Percentiles rank a stretch among this genome's conserved stretches.
These are phyloP conservation scores for Iris macrosiphon DNA, from an alignment of 106 monocot species.

Conservation along the genomic window DNA sequence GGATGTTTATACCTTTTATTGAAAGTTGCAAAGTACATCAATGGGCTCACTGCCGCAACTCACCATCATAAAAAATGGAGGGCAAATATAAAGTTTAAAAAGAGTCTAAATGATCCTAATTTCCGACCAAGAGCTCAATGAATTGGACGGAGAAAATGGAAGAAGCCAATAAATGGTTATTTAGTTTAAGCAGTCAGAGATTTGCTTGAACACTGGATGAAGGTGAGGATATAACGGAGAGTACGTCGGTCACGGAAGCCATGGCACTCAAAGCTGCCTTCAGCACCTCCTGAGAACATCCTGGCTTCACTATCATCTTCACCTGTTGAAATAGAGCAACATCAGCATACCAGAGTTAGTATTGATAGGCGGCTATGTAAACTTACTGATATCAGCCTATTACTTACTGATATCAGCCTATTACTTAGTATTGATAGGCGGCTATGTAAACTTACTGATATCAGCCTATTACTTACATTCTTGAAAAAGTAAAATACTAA, in stretches of 20 bases:
- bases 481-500: neutral
- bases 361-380: no score
- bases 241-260: conserved; percentile 76
- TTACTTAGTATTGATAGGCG: no score
- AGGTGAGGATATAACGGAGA: conserved; percentile 64
- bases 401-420: no score
- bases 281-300: conserved; percentile 83
- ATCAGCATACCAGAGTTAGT: neutral
- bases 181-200: conserved; percentile 12
- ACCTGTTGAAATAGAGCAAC: conserved; percentile 34
- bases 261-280: conserved; percentile 78
- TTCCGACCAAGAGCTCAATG: neutral
- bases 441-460: no score
- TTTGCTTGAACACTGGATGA: conserved; percentile 23
- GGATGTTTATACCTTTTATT: no score
- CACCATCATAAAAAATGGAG: neutral
- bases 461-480: no score
- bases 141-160: neutral
- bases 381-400: no score
- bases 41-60: neutral
- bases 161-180: neutral
- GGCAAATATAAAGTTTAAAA: neutral
- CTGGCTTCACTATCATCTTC: conserved; percentile 79
- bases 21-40: neutral
- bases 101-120: neutral